Percentiles rank a stretch among this genome's conserved stretches.
These are phyloP conservation scores for Echria macrotheca DNA, from an alignment of 495 filamentous ascomycete species.

Conservation along the genomic window DNA sequence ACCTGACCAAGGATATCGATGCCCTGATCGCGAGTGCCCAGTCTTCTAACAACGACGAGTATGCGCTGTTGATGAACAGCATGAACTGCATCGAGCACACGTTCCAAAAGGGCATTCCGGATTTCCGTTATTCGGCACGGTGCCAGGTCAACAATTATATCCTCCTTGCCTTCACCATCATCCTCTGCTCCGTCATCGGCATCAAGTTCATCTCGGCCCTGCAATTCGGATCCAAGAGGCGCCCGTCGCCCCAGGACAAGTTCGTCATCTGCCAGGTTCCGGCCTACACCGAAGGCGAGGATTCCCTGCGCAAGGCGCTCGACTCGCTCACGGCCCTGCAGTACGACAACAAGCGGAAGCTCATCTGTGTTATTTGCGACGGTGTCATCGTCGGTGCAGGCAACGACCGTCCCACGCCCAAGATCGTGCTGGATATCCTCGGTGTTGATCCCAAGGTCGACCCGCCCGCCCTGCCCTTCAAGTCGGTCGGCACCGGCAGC, in stretches of 20 bases:
- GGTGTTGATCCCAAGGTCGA: constrained; percentile 97
- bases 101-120: constrained; percentile 76
- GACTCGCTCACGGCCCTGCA: constrained; percentile 91
- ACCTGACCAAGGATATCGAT: constrained; percentile 65
- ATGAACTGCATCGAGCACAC: constrained; percentile 74
- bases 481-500: constrained; percentile 80
- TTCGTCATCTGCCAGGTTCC: constrained; percentile 98
- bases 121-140: constrained; percentile 69
- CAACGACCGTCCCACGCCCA: constrained; percentile 94
- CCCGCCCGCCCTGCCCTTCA: constrained; percentile 87
- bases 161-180: constrained; percentile 75
- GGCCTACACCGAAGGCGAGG: constrained; percentile 96
- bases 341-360: constrained; percentile 96
- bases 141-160: constrained; percentile 93
- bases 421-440: constrained; percentile 94
- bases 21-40: constrained; percentile 32
- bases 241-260: constrained; percentile 88
- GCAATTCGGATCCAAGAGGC: constrained; percentile 87
- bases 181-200: constrained; percentile 73
- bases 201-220: constrained; percentile 92
- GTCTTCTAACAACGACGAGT: constrained; percentile 29
- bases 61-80: constrained; percentile 47
- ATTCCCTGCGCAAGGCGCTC: constrained; percentile 82
- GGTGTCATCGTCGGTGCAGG: constrained; percentile 95
- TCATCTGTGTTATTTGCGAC: constrained; percentile 90